phyloP scores from a whole-genome alignment of 1,284 basidiomycete species.

The Malassezia restricta region DNA sequence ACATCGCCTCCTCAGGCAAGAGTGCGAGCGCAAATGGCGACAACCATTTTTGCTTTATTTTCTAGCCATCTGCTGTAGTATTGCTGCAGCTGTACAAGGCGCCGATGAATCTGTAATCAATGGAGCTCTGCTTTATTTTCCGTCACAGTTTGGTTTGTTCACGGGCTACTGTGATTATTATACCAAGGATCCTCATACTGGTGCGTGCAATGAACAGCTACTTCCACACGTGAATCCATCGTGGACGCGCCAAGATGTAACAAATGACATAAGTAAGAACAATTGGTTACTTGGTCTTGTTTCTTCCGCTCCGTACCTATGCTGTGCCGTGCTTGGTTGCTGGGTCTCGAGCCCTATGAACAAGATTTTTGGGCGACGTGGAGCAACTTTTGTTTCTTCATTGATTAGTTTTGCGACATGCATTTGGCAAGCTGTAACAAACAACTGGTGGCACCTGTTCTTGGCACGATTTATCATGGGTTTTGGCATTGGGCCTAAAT shows the following conservation, averaged over 20 bases:
- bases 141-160: constrained; percentile 55
- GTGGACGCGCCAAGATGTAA: background rate
- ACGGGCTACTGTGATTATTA: constrained; percentile 23
- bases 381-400: constrained; percentile 59
- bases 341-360: constrained; percentile 67
- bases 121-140: constrained; percentile 51
- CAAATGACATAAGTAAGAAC: constrained; percentile 37
- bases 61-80: constrained; percentile 54
- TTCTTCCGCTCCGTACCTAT: constrained; percentile 60
- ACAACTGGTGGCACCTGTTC: constrained; percentile 61
- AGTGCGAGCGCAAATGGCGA: constrained; percentile 53
- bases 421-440: constrained; percentile 60
- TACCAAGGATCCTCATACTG: background rate
- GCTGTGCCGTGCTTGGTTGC: constrained; percentile 47
- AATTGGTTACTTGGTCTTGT: constrained; percentile 63
- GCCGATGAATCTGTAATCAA: constrained; percentile 62
- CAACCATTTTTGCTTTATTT: constrained; percentile 54
- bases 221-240: background rate
- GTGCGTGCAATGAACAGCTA: background rate
- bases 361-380: constrained; percentile 57
- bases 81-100: constrained; percentile 61
- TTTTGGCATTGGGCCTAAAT: constrained; percentile 60
- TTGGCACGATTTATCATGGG: constrained; percentile 58
- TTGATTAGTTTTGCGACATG: constrained; percentile 56
- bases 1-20: constrained; percentile 49